Base-by-base conservation (phyloP, 1,284 basidiomycete species). In the Lentinula novae-zelandiae region DNA sequence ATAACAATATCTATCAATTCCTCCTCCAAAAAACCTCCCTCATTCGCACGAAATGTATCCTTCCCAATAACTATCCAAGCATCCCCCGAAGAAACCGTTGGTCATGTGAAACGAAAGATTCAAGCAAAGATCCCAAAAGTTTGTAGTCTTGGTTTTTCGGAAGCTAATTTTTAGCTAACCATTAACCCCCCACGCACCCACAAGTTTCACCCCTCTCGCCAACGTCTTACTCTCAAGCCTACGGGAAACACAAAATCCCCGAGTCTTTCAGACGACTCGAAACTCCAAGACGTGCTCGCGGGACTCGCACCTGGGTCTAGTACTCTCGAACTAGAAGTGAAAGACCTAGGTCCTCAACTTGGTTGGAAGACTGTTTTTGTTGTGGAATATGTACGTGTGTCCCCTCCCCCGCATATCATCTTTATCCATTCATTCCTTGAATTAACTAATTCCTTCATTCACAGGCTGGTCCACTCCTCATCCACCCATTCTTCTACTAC, bases 301-400 rank as follows among this genome's bases (percentile, higher is more conserved):
- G 85, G 82, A 1, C 69, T 93, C 7, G 69, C 68, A 9, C 81
- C 86, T 31, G 83, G 81, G 27, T 27, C 27, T 27, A 12, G 82
- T 80, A 15, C 2, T 27, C 27, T 27, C 27, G 85, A 87, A 57
- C 71, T 95, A 53, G 72, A 84, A 31, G 79, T 95, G 65, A 96
- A 96, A 74, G 95, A 98, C 74, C 76, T 97, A 42, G 95, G 95
- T 0, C 83, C 87, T 15, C 96, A 98, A 73, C 79, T 96, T 56
- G 83, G 85, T 62, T 97, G 95, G 92, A 83, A 81, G 67, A 89
- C 87, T 0, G 91, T 96, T 20, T 97, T 92, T 72, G 71, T 96
- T 53, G 79, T 91, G 60, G 95, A 97, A 94, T 97, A 96, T 68
- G 95, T 94, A 74, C 68, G 90, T 82, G 27, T 27, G 27, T 27